Conservation (phyloP, 768 basidiomycete genomes). For the Trametes meyenii region DNA sequence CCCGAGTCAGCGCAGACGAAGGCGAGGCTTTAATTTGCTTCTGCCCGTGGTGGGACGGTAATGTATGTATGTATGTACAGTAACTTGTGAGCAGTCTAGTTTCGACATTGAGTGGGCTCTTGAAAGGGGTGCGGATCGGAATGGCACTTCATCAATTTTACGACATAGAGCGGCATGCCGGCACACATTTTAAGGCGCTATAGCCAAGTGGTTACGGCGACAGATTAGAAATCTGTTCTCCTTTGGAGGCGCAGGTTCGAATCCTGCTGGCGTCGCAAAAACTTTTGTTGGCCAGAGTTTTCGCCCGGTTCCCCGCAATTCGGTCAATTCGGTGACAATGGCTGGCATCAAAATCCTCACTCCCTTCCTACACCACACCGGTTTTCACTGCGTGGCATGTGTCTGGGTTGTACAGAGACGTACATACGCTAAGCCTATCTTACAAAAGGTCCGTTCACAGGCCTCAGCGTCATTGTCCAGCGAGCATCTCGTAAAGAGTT, state of each 20-base stretch:
- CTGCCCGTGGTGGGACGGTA: neutral
- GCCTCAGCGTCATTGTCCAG: neutral
- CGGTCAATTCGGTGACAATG: too few species aligned
- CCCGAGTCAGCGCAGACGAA: constrained; percentile 40
- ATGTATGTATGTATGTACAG: neutral
- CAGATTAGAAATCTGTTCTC: constrained; percentile 59
- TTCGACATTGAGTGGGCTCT: too few species aligned
- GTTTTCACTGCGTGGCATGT: too few species aligned
- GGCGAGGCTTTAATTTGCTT: constrained; percentile 43
- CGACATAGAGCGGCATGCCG: too few species aligned
- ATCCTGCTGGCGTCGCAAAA: constrained; percentile 45
- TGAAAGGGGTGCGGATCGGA: too few species aligned
- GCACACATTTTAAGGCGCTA: too few species aligned
- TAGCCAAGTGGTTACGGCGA: constrained; percentile 79
- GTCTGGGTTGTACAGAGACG: too few species aligned
- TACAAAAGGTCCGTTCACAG: neutral
- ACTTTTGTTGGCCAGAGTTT: neutral
- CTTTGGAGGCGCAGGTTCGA: constrained; percentile 46
- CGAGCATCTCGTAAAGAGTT: neutral
- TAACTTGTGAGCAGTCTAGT: neutral
- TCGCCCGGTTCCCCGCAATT: too few species aligned
- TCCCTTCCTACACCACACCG: too few species aligned
- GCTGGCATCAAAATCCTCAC: too few species aligned
- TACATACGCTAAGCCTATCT: neutral
- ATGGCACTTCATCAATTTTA: too few species aligned